phyloP scores from a whole-genome alignment of 495 filamentous ascomycete species.

The Tuber indicum region DNA sequence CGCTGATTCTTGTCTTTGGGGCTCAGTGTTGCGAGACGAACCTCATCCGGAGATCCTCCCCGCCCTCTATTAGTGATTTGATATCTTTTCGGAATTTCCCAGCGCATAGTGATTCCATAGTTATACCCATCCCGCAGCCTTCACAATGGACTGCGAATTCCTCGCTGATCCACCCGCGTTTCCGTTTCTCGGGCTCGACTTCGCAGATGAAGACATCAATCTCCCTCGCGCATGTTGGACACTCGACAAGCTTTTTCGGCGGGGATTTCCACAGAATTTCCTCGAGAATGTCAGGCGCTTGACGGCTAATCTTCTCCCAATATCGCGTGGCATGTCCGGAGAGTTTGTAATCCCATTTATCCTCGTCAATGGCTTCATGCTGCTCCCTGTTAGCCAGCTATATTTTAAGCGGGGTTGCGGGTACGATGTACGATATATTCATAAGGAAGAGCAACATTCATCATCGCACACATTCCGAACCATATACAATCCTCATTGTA shows the following conservation, averaged over 20 bases:
- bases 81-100: constrained; percentile 22
- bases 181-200: constrained; percentile 16
- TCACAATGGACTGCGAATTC: constrained; percentile 14
- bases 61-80: constrained; percentile 10
- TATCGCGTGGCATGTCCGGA: constrained; percentile 44
- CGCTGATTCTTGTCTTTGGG: not conserved
- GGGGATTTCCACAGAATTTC: constrained; percentile 30
- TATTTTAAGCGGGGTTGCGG: not conserved
- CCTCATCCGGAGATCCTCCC: constrained; percentile 18
- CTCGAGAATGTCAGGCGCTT: constrained; percentile 52
- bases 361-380: constrained; percentile 58
- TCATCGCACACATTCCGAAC: constrained; percentile 54
- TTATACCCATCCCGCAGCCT: constrained; percentile 7
- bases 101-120: constrained; percentile 13
- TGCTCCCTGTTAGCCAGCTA: constrained; percentile 5
- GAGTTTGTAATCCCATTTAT: constrained; percentile 57
- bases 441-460: constrained; percentile 69
- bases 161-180: constrained; percentile 22
- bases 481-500: constrained; percentile 75
- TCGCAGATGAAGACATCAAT: constrained; percentile 23
- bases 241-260: constrained; percentile 21
- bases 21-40: not conserved
- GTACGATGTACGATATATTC: constrained; percentile 45
- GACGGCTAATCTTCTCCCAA: constrained; percentile 52
- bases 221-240: constrained; percentile 20